These are phyloP conservation scores for Austroboletus niveus DNA, from an alignment of 1,284 basidiomycete genomes.

Conservation along the genomic window DNA sequence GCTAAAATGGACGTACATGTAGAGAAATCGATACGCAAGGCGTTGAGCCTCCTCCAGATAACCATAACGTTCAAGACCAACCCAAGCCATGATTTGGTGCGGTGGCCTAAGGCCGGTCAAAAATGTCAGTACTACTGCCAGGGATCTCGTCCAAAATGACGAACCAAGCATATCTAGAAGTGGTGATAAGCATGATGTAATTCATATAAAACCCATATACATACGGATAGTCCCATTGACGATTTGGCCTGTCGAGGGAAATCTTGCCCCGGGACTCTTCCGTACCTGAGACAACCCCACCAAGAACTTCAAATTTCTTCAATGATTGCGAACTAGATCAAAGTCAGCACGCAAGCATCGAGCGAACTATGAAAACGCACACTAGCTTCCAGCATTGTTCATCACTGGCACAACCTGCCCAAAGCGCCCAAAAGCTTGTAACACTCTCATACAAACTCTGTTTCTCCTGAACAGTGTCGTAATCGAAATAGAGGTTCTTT, in stretches of 20 bases:
- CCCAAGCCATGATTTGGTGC: slow-evolving; percentile 97
- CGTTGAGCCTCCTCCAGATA: slow-evolving; percentile 93
- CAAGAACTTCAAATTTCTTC: slow-evolving; percentile 94
- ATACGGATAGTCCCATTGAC: slow-evolving; percentile 94
- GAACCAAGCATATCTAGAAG: slow-evolving; percentile 61
- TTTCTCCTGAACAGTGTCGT: slow-evolving; percentile 87
- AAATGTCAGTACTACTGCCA: slow-evolving; percentile 1
- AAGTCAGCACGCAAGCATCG: slow-evolving; percentile 12
- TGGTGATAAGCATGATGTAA: slow-evolving; percentile 13
- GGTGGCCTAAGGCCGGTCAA: slow-evolving; percentile 68
- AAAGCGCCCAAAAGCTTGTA: slow-evolving; percentile 94
- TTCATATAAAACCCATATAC: slow-evolving; percentile 31
- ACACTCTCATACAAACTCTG: slow-evolving; percentile 95
- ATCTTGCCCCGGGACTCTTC: slow-evolving; percentile 96
- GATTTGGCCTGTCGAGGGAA: slow-evolving; percentile 94
- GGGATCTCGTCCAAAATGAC: slow-evolving; percentile 12
- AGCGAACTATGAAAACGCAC: slow-evolving; percentile 45
- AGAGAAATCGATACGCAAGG: slow-evolving; percentile 93
- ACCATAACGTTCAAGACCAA: slow-evolving; percentile 94
- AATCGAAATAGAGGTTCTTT: slow-evolving; percentile 94
- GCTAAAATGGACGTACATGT: slow-evolving; percentile 69
- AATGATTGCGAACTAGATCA: slow-evolving; percentile 70
- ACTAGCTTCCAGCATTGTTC: slow-evolving; percentile 92
- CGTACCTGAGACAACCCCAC: slow-evolving; percentile 95
- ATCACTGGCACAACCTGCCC: slow-evolving; percentile 96